phyloP scores from a whole-genome alignment of 352 stramenopile genomes.

The Pythium aphanidermatum region DNA sequence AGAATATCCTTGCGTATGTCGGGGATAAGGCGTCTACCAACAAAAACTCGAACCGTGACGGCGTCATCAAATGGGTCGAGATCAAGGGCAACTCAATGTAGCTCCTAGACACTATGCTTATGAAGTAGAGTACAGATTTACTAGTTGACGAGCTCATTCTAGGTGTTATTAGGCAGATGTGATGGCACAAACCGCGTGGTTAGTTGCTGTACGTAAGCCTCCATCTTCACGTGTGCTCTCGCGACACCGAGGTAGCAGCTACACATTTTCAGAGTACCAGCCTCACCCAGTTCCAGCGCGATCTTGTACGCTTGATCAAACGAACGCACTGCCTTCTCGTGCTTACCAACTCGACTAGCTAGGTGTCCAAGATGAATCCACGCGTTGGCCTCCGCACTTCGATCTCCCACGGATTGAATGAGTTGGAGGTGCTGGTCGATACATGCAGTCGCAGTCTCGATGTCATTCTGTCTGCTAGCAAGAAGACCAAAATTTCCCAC shows the following conservation, averaged over 20 bases:
- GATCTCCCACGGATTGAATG: slow-evolving; percentile 79
- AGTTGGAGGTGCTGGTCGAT: slow-evolving; percentile 90
- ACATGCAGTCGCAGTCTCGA: slow-evolving; percentile 70
- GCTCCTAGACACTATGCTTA: no score
- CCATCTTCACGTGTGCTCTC: slow-evolving; percentile 62
- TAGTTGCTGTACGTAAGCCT: slow-evolving; percentile 47
- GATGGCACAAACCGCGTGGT: no score
- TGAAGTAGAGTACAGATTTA: no score
- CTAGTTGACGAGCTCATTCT: no score
- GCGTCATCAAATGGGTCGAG: slow-evolving; percentile 82
- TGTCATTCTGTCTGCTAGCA: slow-evolving; percentile 76
- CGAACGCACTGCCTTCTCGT: slow-evolving; percentile 61
- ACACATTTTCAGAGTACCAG: slow-evolving; percentile 66
- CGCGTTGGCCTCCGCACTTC: slow-evolving; percentile 66
- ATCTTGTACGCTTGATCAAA: slow-evolving; percentile 80
- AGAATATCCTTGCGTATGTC: slow-evolving; percentile 79
- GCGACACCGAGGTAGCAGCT: slow-evolving; percentile 77
- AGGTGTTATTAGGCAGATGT: no score
- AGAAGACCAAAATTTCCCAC: slow-evolving; percentile 85
- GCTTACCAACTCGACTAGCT: slow-evolving; percentile 40
- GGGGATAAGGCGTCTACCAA: slow-evolving; percentile 72
- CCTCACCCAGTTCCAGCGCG: slow-evolving; percentile 56
- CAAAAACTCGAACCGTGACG: slow-evolving; percentile 76
- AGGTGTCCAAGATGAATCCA: slow-evolving; percentile 85
- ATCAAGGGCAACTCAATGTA: no score